phyloP scores from a whole-genome alignment of 164 flowering plant genomes.

The Annona cherimola region DNA sequence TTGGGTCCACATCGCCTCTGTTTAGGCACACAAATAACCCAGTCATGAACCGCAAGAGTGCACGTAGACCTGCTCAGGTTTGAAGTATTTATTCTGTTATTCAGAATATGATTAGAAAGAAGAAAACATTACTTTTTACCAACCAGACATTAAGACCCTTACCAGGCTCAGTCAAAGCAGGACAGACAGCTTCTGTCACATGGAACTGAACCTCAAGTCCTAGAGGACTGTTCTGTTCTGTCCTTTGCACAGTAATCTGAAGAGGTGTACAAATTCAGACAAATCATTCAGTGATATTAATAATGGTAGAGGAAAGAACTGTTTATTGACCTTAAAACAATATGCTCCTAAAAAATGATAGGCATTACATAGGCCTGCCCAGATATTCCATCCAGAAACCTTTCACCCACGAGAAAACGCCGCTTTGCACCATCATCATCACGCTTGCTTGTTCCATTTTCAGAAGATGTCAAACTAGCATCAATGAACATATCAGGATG shows the following conservation, averaged over 20 bases:
- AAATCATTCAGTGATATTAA: neutral
- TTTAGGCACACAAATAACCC: slow-evolving; percentile 89
- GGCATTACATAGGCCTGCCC: slow-evolving; percentile 88
- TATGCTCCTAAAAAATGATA: slow-evolving; percentile 7
- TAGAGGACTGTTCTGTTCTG: slow-evolving; percentile 74
- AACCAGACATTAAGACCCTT: neutral
- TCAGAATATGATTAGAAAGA: neutral
- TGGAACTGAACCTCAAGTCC: slow-evolving; percentile 97
- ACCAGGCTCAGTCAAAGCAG: slow-evolving; percentile 98
- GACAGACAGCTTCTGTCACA: slow-evolving; percentile 87
- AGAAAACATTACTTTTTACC: too few species aligned
- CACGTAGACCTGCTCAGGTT: slow-evolving; percentile 73
- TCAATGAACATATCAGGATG: slow-evolving; percentile 98
- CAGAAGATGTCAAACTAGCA: slow-evolving; percentile 41
- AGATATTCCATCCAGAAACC: slow-evolving; percentile 89
- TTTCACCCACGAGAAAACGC: slow-evolving; percentile 92
- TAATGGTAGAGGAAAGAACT: neutral
- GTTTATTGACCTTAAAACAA: slow-evolving; percentile 1
- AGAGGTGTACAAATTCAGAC: slow-evolving; percentile 3
- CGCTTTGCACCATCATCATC: slow-evolving; percentile 98
- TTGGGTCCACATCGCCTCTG: slow-evolving; percentile 86
- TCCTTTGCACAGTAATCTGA: slow-evolving; percentile 91
- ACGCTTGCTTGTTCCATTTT: slow-evolving; percentile 51
- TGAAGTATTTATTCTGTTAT: neutral
- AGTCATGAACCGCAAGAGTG: slow-evolving; percentile 92